phyloP scores from a whole-genome alignment of 805 yeast species.

The Hanseniaspora hatyaiensis region DNA sequence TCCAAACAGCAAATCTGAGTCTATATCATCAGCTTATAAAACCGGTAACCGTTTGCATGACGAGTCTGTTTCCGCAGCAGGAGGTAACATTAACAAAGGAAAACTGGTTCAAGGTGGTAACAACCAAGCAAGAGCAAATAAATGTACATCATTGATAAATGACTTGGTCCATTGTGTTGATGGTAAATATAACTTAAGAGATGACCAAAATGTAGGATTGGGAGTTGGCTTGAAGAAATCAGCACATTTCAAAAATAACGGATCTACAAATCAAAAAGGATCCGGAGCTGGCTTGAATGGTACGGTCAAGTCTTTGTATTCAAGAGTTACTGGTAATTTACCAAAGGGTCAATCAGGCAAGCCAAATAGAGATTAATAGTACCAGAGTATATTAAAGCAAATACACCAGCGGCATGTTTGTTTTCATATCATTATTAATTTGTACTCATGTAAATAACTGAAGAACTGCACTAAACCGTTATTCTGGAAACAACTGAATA shows the following conservation, averaged over 20 bases:
- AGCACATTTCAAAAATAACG: constrained; percentile 29
- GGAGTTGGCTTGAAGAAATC: constrained; percentile 16
- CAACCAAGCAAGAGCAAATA: constrained; percentile 29
- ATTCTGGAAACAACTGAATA: no score
- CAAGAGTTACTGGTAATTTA: constrained; percentile 6
- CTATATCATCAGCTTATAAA: constrained; percentile 9
- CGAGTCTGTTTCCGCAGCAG: constrained; percentile 6
- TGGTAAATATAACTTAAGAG: constrained; percentile 24
- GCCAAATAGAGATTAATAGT: neutral
- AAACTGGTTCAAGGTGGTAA: constrained; percentile 13
- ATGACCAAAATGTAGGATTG: constrained; percentile 16
- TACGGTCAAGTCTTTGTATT: neutral
- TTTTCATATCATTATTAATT: no score
- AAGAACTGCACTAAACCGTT: no score
- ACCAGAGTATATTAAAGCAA: no score
- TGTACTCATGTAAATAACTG: no score
- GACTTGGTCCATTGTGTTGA: constrained; percentile 69
- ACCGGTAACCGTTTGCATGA: constrained; percentile 12
- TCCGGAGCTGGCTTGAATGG: neutral
- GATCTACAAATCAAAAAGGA: neutral
- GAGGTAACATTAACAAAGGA: constrained; percentile 7
- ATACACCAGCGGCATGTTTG: constrained; percentile 37
- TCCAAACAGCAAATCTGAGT: constrained; percentile 69
- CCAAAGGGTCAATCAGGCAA: neutral
- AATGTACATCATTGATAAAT: constrained; percentile 52